phyloP scores from a whole-genome alignment of 768 basidiomycete species.

The Suillus placidus region DNA sequence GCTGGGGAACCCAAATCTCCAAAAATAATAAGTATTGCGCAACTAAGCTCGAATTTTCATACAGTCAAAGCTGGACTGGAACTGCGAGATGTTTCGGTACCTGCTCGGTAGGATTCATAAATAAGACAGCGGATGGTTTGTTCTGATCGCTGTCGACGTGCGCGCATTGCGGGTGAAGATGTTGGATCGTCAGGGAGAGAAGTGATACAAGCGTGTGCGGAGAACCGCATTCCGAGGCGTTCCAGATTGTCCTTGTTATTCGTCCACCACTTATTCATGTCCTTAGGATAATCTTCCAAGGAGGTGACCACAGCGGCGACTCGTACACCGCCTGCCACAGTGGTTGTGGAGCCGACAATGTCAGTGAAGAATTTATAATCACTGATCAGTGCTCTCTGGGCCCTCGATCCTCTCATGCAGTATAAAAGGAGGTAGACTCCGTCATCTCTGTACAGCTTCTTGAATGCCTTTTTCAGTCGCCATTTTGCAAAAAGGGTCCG shows the following conservation, averaged over 20 bases:
- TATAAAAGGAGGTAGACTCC: constrained; percentile 37
- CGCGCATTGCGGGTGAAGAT: neutral
- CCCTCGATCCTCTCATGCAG: constrained; percentile 34
- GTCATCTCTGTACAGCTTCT: constrained; percentile 33
- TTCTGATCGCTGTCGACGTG: constrained; percentile 21
- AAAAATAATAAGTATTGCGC: neutral
- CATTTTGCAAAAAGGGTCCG: constrained; percentile 15
- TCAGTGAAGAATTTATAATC: constrained; percentile 35
- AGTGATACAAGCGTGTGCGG: constrained; percentile 46
- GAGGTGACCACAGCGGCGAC: constrained; percentile 36
- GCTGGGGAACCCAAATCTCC: neutral
- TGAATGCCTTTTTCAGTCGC: constrained; percentile 28
- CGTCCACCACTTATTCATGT: constrained; percentile 44
- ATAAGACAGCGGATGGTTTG: constrained; percentile 16
- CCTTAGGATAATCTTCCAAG: constrained; percentile 34
- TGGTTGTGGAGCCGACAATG: constrained; percentile 32
- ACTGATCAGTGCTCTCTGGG: constrained; percentile 27
- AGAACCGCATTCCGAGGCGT: constrained; percentile 39
- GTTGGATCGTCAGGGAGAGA: constrained; percentile 22
- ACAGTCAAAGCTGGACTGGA: neutral
- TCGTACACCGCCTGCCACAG: constrained; percentile 33
- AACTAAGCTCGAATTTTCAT: neutral
- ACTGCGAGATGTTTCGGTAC: neutral
- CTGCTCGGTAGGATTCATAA: neutral
- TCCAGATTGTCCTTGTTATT: constrained; percentile 35